Evolutionary conservation across 176 grass and related monocot genomes (phyloP), one percentile per base, ranked within the genome.

Genomic region (Puccinellia tenuiflora): DNA sequence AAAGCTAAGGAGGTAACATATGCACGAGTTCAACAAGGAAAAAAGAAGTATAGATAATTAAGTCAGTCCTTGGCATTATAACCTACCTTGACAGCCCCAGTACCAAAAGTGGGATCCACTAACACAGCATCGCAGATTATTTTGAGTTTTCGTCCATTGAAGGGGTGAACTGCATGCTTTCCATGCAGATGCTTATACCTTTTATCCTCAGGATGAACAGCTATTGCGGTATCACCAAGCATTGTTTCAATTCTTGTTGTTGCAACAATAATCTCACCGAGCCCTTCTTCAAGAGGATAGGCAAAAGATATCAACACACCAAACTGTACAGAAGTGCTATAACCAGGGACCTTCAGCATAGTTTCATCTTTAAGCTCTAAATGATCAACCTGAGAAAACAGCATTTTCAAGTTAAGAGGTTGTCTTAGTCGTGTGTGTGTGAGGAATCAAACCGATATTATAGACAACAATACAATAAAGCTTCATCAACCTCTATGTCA

Each of bases 161-260:
- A 97, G 20, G 95, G 95, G 78, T 97, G 95, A 18, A 94, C 43
- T 37, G 90, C 95, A 83, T 78, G 81, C 73, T 76, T 97, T 59
- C 95, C 90, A 81, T 94, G 92, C 61, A 94, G 88, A 90, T 97
- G 88, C 81, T 80, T 84, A 68, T 94, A 97, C 50, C 90, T 87
- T 76, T 89, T 74, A 79, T 97, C 92, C 54, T 88, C 86, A 38
- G 95, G 93, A 85, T 97, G 88, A 78, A 97, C 87, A 75, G 95
- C 90, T 77, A 97, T 92, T 65, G 95, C 90, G 79, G 90, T 88
- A 90, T 97, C 92, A 54, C 90, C 90, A 45, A 97, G 78, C 95
- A 97, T 97, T 45, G 92, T 97, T 86, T 97, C 95, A n/a, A 92
- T 94, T 46, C 95, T 84, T 39, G 92, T 97, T 18, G 92, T 97